These are phyloP conservation scores for Pythium aristosporum DNA, from an alignment of 352 stramenopile species.

Conservation along the genomic window DNA sequence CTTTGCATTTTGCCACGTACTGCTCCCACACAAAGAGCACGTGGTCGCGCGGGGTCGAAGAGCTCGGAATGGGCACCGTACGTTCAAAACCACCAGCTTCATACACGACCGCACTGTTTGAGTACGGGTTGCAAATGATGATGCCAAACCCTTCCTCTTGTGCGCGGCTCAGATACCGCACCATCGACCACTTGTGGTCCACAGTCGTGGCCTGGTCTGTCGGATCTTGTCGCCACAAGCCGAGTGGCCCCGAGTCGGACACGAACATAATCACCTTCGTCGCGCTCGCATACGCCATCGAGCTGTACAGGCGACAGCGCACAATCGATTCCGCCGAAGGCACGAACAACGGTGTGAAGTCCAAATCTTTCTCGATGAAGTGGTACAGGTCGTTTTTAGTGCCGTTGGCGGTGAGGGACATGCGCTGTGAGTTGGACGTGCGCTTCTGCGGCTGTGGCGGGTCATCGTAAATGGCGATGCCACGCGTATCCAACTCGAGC, in stretches of 20 bases:
- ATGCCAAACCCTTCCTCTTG: conserved; percentile 87
- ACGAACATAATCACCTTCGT: conserved; percentile 88
- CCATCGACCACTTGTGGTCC: conserved; percentile 89
- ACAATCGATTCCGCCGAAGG: conserved; percentile 85
- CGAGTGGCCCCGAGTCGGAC: conserved; percentile 81
- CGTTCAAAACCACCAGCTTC: conserved; percentile 86
- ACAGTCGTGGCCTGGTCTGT: conserved; percentile 50
- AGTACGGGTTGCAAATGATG: conserved; percentile 86
- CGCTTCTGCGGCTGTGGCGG: conserved; percentile 34
- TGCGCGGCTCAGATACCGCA: conserved; percentile 77
- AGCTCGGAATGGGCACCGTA: conserved; percentile 84
- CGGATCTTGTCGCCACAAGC: conserved; percentile 81
- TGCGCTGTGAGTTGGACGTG: conserved; percentile 36
- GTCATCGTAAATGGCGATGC: conserved; percentile 77
- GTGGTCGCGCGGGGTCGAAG: conserved; percentile 80
- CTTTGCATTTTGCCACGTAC: conserved; percentile 78
- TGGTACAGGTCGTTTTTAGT: conserved; percentile 86
- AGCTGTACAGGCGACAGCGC: conserved; percentile 85
- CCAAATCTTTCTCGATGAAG: conserved; percentile 82
- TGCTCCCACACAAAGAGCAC: conserved; percentile 88
- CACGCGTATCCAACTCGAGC: conserved; percentile 74
- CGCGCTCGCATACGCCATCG: conserved; percentile 85
- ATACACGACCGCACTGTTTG: conserved; percentile 86
- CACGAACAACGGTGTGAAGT: conserved; percentile 85
- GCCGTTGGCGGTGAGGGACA: conserved; percentile 45